Evolutionary conservation across 2,329 filamentous ascomycete species (phyloP), one percentile per base, ranked within the genome.

Genomic region (Fusarium avenaceum): DNA sequence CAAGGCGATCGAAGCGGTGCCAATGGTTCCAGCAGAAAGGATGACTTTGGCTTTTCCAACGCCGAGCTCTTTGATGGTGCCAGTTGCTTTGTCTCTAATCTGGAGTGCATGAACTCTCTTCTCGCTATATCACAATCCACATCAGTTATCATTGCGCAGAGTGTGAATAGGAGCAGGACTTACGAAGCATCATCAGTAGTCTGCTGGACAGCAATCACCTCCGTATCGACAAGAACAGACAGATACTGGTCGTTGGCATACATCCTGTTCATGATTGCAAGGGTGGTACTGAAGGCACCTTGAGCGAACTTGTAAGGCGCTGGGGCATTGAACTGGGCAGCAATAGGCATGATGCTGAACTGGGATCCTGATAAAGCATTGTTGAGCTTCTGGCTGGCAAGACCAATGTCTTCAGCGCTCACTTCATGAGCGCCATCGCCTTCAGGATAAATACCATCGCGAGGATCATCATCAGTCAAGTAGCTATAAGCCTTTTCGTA

Each of bases 181-280:
- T 30, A 30, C 28, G 28, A 4, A 30, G 28, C 28, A 30, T 30
- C 4, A 4, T 11, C 28, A 30, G 35, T 51, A 4, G 26, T 38
- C 2, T 67, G 55, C 0, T 60, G 48, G 1, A 66, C 22, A 4
- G 67, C 62, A 17, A 70, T 43, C 3, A 70, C 67, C 30, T 70
- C 65, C 0, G 67, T 69, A 10, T 67, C 39, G 5, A 70, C 35
- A 0, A 70, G 54, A 3, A 69, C 67, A 2, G 65, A 60, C 1
- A 69, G 35, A 7, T 64, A 67, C 8, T 46, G 62, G 10, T 69
- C 67, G 6, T 70, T 70, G 35, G 67, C 65, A 5, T 70, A 69
- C 65, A 70, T 70, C 1, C 67, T 65, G 19, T 70, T 70, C 22
- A 70, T 69, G 22, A 70, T 54, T 2, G 57, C 17, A 0, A 70